phyloP scores from a whole-genome alignment of 2,329 filamentous ascomycete genomes.

The Diaporthe batatas region DNA sequence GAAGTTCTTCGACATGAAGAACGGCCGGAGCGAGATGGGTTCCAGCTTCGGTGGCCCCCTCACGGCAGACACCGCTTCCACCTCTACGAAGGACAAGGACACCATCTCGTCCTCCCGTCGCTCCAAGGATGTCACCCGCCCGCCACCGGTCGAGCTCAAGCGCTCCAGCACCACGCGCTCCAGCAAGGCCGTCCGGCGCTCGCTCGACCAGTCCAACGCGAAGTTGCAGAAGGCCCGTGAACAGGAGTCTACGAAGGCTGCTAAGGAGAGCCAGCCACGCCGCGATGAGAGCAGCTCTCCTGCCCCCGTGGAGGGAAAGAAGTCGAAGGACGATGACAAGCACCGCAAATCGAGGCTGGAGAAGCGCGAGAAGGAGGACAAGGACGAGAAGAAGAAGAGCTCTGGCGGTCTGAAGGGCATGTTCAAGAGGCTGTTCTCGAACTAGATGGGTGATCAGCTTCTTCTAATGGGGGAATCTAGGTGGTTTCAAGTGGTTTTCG shows the following conservation, averaged over 20 bases:
- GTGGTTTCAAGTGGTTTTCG: neutral
- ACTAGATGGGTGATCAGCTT: neutral
- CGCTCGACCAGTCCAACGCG: conserved; percentile 47
- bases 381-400: conserved; percentile 41
- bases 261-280: conserved; percentile 23
- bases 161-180: conserved; percentile 51
- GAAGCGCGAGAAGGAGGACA: conserved; percentile 39
- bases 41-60: conserved; percentile 44
- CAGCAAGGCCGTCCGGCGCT: conserved; percentile 47
- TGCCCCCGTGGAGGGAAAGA: conserved; percentile 2
- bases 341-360: conserved; percentile 41
- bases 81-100: conserved; percentile 42
- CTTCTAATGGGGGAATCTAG: neutral
- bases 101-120: conserved; percentile 39
- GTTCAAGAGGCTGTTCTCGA: conserved; percentile 42
- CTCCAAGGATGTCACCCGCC: conserved; percentile 45
- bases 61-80: conserved; percentile 35
- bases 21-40: conserved; percentile 52
- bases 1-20: conserved; percentile 59
- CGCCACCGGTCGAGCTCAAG: conserved; percentile 49
- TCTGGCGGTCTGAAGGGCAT: conserved; percentile 41
- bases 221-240: conserved; percentile 47
- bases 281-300: conserved; percentile 29
- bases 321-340: conserved; percentile 34
- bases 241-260: conserved; percentile 39